These are phyloP conservation scores for Westerdykella sp. DNA, from an alignment of 2,329 filamentous ascomycete species.

Conservation along the genomic window DNA sequence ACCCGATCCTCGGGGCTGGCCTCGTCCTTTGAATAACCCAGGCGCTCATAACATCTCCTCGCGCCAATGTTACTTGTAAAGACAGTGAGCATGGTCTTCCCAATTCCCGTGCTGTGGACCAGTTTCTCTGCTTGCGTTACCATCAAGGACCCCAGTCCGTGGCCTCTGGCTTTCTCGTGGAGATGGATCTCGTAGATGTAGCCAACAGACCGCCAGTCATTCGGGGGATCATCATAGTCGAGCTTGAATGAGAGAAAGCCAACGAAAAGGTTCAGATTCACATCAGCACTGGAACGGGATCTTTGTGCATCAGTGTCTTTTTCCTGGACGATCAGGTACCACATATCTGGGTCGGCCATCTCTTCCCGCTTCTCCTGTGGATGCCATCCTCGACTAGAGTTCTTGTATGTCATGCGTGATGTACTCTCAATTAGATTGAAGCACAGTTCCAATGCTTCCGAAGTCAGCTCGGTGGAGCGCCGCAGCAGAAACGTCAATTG, in stretches of 20 bases:
- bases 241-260: conserved; percentile 61
- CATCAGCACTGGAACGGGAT: background rate
- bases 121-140: conserved; percentile 52
- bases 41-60: conserved; percentile 54
- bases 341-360: conserved; percentile 62
- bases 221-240: conserved; percentile 53
- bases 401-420: conserved; percentile 58
- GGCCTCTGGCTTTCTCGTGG: conserved; percentile 50
- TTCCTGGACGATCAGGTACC: conserved; percentile 55
- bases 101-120: conserved; percentile 50
- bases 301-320: conserved; percentile 1
- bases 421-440: conserved; percentile 56
- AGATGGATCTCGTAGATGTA: conserved; percentile 80
- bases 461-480: conserved; percentile 26
- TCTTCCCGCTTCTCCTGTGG: conserved; percentile 55
- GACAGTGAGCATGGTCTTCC: conserved; percentile 69
- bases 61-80: conserved; percentile 57
- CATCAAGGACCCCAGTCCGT: conserved; percentile 56
- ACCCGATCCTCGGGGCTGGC: conserved; percentile 46
- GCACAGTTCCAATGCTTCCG: conserved; percentile 44
- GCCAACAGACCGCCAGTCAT: conserved; percentile 50
- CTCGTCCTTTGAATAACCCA: conserved; percentile 52
- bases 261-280: conserved; percentile 7
- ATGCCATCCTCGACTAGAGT: conserved; percentile 59
- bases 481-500: conserved; percentile 3